Conservation (phyloP, 2,329 filamentous ascomycete species). For the Exserohilum rostratum region DNA sequence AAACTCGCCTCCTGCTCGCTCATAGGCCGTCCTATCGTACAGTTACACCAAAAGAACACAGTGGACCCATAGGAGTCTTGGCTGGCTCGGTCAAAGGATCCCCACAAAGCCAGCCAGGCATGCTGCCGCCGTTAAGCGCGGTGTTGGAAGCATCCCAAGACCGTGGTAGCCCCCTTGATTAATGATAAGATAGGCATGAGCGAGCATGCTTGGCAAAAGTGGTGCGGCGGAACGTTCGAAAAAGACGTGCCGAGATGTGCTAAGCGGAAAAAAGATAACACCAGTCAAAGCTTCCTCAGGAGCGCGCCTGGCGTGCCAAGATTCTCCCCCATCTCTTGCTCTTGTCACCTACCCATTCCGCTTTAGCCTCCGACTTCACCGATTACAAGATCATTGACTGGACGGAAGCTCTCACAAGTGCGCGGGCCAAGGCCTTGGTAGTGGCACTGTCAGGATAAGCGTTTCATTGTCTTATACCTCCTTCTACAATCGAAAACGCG, state of each 20-base stretch:
- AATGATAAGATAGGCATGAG: constrained; percentile 31
- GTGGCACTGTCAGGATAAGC: constrained; percentile 18
- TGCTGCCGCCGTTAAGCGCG: constrained; percentile 29
- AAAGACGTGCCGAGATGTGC: constrained; percentile 29
- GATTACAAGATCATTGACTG: not conserved
- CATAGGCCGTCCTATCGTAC: constrained; percentile 22
- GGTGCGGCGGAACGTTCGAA: constrained; percentile 23
- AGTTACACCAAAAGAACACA: constrained; percentile 3
- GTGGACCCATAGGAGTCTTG: constrained; percentile 15
- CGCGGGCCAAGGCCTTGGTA: constrained; percentile 29
- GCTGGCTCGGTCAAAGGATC: constrained; percentile 22
- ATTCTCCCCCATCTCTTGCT: not conserved
- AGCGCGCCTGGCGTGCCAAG: constrained; percentile 3
- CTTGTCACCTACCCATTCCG: constrained; percentile 14
- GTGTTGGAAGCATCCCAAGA: constrained; percentile 21
- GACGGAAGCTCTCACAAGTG: not conserved
- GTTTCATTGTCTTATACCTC: constrained; percentile 17
- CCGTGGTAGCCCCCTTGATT: constrained; percentile 24
- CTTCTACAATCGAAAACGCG: constrained; percentile 16
- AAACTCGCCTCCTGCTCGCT: constrained; percentile 8
- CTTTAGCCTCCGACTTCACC: constrained; percentile 1
- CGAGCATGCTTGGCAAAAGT: constrained; percentile 18
- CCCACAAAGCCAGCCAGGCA: constrained; percentile 9
- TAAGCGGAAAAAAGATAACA: constrained; percentile 29
- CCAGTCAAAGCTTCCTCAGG: constrained; percentile 21